Evolutionary conservation across 1,284 basidiomycete species (phyloP), one percentile per base, ranked within the genome.

Genomic region (Ceratobasidium sp.): DNA sequence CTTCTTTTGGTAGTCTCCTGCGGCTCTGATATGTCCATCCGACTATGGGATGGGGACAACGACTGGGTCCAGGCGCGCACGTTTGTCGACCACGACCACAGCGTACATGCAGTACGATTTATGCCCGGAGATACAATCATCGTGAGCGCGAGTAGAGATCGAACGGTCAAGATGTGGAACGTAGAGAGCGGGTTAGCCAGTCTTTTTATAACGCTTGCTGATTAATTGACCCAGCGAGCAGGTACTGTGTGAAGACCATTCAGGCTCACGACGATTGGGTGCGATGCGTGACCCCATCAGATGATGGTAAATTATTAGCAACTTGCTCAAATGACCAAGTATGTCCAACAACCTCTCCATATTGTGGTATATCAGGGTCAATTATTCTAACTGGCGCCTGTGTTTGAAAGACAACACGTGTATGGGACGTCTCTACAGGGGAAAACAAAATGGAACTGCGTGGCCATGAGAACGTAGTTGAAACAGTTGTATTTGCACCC

Each of bases 1-100:
- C 58, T 49, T 14, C 7, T n/a, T 64, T 77, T 30, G 16, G 28
- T 57, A 95, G 94, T 93, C 21, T 93, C 95, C 1, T 96, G 93
- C 79, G 96, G 95, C 5, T 91, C 91, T 43, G 95, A 97, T 82
- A 84, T 96, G 46, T 92, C 93, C 72, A 91, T 97, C 82, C 95
- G 96, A 83, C 85, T 97, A 58, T 97, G 95, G 95, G 93, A 96
- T 81, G 88, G 90, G 18, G 87, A 90, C 76, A 93, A 95, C 79
- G 92, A 95, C 76, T 96, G 94, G 86, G 94, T 92, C 81, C 95
- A 95, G 79, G 87, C 86, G 64, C 93, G 93, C 80, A 96, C 95
- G 5, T 84, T 97, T 64, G 89, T 92, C 73, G 95, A 94, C 1
- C 95, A 97, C 79, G 95, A 97, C 80, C 95, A 97, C 80, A 91